Base-by-base conservation (phyloP, 192 early-diverging fungal species). In the Diversispora epigaea region DNA sequence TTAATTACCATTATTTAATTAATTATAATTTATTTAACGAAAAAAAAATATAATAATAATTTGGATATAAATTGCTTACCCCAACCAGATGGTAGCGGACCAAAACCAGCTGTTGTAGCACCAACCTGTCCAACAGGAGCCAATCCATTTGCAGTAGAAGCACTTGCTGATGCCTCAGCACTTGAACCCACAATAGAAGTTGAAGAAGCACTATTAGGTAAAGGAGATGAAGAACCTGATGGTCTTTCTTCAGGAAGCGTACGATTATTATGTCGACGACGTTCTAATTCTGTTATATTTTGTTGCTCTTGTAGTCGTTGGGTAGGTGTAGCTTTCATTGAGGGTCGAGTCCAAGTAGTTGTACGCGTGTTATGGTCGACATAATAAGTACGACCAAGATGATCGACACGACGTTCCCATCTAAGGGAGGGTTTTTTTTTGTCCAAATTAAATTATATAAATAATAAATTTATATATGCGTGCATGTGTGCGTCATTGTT, bases 361-460 rank as follows among this genome's bases (percentile, higher is more conserved):
- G 91, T 91, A 46, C 96, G 89, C n/a, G 88, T 91, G 81, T 94
- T 98, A 80, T 99, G 97, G 83, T 99, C 96, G 21, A 99, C 96
- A 83, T 96, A 99, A 87, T 99, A 99, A 6, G 92, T 91, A 3
- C 97, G 89, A 9, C 95, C 93, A 57, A 96, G 77, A 77, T 96
- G 91, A 87, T 99, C 97, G 25, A 91, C 87, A 66, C 97, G 90
- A 62, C 95, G 87, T 87, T 99, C 97, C 97, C 97, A 99, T 50
- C 96, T 93, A 77, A 54, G 25, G 2, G 25, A 2, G 25, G 3
- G 2, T 62, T 19, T 19, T 21, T 4, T 19, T 12, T 39, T 39
- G 5, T 19, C 60, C n/a, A 62, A 62, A 62, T 62, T 12, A 21
- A 54, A 54, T 11, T 49, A 49, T 49, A 49, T 49, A 14, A 49